Conservation (phyloP, 257 asterid species). For the Henckelia pumila region DNA sequence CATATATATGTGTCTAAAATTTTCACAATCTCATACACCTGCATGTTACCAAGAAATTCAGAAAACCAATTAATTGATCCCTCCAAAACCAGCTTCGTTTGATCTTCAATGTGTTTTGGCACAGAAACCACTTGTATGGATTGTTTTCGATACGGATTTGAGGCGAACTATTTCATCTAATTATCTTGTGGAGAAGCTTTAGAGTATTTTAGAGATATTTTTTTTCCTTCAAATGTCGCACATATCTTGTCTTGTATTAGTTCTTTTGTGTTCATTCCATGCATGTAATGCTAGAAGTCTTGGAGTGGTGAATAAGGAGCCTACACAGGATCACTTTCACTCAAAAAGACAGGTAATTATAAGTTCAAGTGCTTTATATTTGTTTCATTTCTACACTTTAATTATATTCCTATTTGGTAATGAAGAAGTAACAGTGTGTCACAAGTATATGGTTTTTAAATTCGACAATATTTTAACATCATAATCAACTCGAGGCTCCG, state of each 20-base stretch:
- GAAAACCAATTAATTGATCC: constrained; percentile 17
- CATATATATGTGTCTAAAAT: constrained; percentile 38
- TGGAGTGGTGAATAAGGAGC: constrained; percentile 25
- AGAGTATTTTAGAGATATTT: neutral
- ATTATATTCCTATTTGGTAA: neutral
- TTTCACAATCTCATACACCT: constrained; percentile 47
- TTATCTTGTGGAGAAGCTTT: neutral
- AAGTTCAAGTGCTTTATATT: neutral
- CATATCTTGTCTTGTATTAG: constrained; percentile 26
- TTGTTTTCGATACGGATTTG: neutral
- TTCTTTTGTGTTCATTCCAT: constrained; percentile 36
- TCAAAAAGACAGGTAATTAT: constrained; percentile 42
- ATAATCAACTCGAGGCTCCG: no score
- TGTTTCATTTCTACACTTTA: no score
- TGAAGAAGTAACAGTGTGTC: no score
- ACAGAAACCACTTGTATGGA: constrained; percentile 26
- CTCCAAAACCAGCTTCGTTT: constrained; percentile 43
- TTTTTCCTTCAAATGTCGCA: constrained; percentile 41
- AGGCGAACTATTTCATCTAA: neutral
- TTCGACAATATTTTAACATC: no score
- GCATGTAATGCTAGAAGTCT: constrained; percentile 50
- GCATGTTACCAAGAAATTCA: constrained; percentile 48
- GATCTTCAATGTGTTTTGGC: constrained; percentile 28
- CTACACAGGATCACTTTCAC: constrained; percentile 1
- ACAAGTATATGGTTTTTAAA: no score